Base-by-base conservation (phyloP, 495 filamentous ascomycete genomes). In the Penicillium odoratum region DNA sequence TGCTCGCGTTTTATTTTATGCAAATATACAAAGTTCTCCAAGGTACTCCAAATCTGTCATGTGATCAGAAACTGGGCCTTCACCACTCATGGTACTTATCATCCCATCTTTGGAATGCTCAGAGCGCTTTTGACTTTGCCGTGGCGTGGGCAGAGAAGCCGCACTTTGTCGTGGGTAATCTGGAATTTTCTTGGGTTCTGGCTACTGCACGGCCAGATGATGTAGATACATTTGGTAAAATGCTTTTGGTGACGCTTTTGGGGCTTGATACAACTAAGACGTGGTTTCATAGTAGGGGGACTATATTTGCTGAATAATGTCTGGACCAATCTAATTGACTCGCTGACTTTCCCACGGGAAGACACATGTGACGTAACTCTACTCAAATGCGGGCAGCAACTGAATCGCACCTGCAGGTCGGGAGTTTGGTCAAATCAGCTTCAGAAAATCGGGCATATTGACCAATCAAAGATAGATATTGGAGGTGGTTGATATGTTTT, bases 61-160 rank as follows among this genome's bases (percentile, higher is more conserved):
- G 76, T 46, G 74, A 79, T 48, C 60, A 68, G 0, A 66, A 58
- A 16, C 55, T 78, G 13, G 64, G 67, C 0, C 53, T 77, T 5
- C 62, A 68, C 3, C 74, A 76, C 54, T 66, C 72, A 8, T 75
- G 74, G 65, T 80, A 79, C 38, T 25, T 74, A 9, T 82, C 79
- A 4, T 71, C 75, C 18, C 68, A 77, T 58, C 62, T 83, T 30
- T 83, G 81, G 81, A 57, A 69, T 31, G 75, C 81, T 7, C 58
- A 53, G 3, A 73, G 70, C 25, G 66, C 73, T 1, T 67, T 75
- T 26, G 77, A 78, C 6, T 83, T 83, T 56, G 71, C 74, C 4
- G 61, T 71, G 2, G 78, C 77, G 5, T 83, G 79, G 77, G 67
- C 71, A 3, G 68, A 73, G 9, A 74, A 74, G 53, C 69, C 72